Conservation (phyloP, 495 filamentous ascomycete species). For the Penicillium parvum region DNA sequence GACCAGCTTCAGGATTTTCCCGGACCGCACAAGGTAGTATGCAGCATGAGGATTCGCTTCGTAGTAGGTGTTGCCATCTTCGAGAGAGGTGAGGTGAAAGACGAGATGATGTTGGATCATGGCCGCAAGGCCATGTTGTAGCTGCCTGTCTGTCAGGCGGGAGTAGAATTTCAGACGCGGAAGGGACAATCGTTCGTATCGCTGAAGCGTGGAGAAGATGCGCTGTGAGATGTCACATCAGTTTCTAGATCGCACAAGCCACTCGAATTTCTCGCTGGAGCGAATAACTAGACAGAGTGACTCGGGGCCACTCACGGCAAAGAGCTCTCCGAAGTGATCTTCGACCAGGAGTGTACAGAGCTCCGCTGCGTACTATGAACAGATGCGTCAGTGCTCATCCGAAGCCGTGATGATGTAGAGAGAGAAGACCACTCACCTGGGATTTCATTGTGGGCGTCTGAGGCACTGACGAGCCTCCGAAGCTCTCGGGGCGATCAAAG, state of each 20-base stretch:
- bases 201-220: slow-evolving; percentile 75
- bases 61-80: slow-evolving; percentile 66
- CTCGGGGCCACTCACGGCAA: slow-evolving; percentile 61
- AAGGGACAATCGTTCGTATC: slow-evolving; percentile 70
- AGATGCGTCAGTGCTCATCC: slow-evolving; percentile 19
- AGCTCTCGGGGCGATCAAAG: slow-evolving; percentile 62
- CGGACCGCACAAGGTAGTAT: slow-evolving; percentile 74
- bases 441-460: slow-evolving; percentile 52
- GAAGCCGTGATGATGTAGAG: slow-evolving; percentile 1
- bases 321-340: slow-evolving; percentile 83
- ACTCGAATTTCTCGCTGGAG: background rate
- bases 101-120: slow-evolving; percentile 87
- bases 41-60: slow-evolving; percentile 69
- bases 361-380: slow-evolving; percentile 60
- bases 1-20: slow-evolving; percentile 74
- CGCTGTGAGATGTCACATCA: slow-evolving; percentile 41
- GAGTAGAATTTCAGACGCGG: slow-evolving; percentile 62
- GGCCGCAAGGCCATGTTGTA: slow-evolving; percentile 73
- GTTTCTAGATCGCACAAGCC: background rate
- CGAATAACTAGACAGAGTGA: slow-evolving; percentile 3
- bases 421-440: slow-evolving; percentile 38
- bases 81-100: slow-evolving; percentile 62
- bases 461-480: slow-evolving; percentile 54
- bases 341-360: slow-evolving; percentile 85
- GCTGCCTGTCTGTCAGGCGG: slow-evolving; percentile 58